Evolutionary conservation across 805 yeast genomes (phyloP), one percentile per base, ranked within the genome.

Genomic region (Ogataea henricii): DNA sequence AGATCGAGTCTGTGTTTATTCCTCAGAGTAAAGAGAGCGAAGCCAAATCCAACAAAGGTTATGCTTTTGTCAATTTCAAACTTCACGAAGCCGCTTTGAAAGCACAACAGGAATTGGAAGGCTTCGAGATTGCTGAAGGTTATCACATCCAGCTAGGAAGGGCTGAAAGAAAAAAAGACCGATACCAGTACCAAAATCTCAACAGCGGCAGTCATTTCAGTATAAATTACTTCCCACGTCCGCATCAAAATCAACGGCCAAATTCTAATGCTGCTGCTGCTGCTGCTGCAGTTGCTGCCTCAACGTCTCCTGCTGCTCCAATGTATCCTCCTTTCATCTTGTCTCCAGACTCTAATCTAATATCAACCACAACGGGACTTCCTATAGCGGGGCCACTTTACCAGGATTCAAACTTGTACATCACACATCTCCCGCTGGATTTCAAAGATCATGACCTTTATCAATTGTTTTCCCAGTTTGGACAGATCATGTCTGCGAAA

Each of bases 321-420:
- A 29, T 45, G 34, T 46, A 35, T 17, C 58, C 64, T 14, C 62
- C 63, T 3, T 63, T 63, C 37, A 49, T 60, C 14, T 37, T 62
- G 17, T 49, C 66, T 8, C 56, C 63, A n/a, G 68, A 64, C 47
- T 52, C 66, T 14, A 64, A 59, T 39, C 33, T 58, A 32, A 57
- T 59, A 22, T 55, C 64, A 16, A 58, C 68, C 16, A 41, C 62
- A 6, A 56, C 66, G 4, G 68, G 76, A n/a, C 59, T 70, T 46
- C 66, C 75, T 14, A 57, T 73, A 7, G 75, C 77, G 3, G 76
- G 77, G 0, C 76, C 77, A 7, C 66, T 69, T 45, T 77, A 70
- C 54, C 89, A 83, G 61, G 89, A 85, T 56, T 81, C 89, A 4
- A 87, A 87, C 64, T 71, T 87, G 38, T 87, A 87, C 60, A 82